Evolutionary conservation across 2,329 filamentous ascomycete species (phyloP).

Genomic region (Claviceps cyperi): DNA sequence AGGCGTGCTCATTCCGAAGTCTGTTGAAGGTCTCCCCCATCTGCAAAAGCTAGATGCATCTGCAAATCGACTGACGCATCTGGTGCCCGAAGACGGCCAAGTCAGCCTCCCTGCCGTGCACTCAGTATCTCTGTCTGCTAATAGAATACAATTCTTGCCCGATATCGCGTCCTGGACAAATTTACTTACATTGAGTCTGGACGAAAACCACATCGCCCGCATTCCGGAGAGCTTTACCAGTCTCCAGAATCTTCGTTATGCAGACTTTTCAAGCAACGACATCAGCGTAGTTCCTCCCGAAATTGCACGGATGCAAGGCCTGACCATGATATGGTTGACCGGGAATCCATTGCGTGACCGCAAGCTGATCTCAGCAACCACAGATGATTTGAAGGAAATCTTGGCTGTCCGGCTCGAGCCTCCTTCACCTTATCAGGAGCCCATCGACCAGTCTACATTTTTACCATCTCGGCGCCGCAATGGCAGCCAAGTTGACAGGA

Average conservation of each 20-base stretch:
- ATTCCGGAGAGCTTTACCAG: constrained; percentile 64
- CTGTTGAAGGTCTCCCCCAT: constrained; percentile 41
- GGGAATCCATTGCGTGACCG: constrained; percentile 87
- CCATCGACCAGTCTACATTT: constrained; percentile 9
- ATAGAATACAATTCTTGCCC: constrained; percentile 60
- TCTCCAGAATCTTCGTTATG: constrained; percentile 55
- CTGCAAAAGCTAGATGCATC: constrained; percentile 68
- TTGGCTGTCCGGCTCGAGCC: constrained; percentile 54
- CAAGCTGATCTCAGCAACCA: constrained; percentile 67
- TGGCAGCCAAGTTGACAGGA: constrained; percentile 19
- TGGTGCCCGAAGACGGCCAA: constrained; percentile 27
- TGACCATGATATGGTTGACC: constrained; percentile 61
- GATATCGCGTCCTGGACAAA: constrained; percentile 59
- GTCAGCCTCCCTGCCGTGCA: constrained; percentile 59
- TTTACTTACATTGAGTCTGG: constrained; percentile 58
- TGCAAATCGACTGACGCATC: constrained; percentile 53
- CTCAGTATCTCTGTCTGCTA: constrained; percentile 63
- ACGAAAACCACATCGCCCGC: constrained; percentile 64
- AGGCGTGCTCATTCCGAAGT: constrained; percentile 54
- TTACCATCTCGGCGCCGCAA: constrained; percentile 9
- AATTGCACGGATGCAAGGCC: constrained; percentile 63
- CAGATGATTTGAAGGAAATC: constrained; percentile 66
- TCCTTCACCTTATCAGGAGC: constrained; percentile 26
- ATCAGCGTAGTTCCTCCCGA: constrained; percentile 61
- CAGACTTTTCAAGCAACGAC: constrained; percentile 77